Percentiles rank a stretch among this genome's conserved stretches.
Evolutionary conservation across 148 eudicot genomes (phyloP).

Genomic region (Arctostaphylos glauca): DNA sequence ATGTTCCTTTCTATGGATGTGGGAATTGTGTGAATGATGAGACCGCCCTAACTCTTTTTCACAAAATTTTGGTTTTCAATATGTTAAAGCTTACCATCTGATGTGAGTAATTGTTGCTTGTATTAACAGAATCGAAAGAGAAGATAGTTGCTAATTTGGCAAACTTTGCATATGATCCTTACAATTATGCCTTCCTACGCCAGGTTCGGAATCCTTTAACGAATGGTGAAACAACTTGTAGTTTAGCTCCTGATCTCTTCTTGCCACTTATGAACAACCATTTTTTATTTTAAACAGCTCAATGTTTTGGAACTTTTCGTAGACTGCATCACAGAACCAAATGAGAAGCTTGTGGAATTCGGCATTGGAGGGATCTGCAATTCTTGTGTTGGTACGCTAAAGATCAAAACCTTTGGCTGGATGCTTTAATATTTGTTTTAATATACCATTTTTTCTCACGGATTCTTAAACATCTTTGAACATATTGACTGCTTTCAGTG

Average conservation of each 20-base stretch:
- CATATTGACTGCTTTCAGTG: not conserved
- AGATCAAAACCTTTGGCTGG: conserved; percentile 23
- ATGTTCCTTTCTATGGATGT: not conserved
- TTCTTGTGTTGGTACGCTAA: conserved; percentile 51
- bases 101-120: not conserved
- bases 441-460: not conserved
- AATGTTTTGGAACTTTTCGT: conserved; percentile 88
- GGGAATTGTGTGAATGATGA: too few species aligned
- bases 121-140: conserved; percentile 28
- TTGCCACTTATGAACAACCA: not conserved
- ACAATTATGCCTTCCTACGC: conserved; percentile 44
- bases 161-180: conserved; percentile 63
- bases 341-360: conserved; percentile 70
- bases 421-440: not conserved
- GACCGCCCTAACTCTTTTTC: too few species aligned
- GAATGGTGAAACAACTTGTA: conserved; percentile 4
- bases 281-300: conserved; percentile 42
- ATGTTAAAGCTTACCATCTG: not conserved
- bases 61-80: not conserved
- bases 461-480: not conserved
- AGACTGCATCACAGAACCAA: conserved; percentile 85
- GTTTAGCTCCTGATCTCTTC: not conserved
- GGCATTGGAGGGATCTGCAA: conserved; percentile 83
- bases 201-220: conserved; percentile 19
- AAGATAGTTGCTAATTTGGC: conserved; percentile 51